Conservation (phyloP, 116 monocot species). For the Phalaenopsis hybrid region DNA sequence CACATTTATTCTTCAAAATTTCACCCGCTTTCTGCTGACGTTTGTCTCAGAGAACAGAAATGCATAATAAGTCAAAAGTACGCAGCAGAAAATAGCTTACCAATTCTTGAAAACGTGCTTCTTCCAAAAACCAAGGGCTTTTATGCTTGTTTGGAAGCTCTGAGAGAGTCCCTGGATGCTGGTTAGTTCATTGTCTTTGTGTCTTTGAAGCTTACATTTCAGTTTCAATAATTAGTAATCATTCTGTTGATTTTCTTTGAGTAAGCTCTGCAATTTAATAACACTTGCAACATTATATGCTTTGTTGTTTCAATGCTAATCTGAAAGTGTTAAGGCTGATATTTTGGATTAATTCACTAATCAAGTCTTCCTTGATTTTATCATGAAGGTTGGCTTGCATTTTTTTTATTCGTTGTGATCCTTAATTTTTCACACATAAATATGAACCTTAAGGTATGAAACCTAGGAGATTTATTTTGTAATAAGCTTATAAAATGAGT, state of each 20-base stretch:
- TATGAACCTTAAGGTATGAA: too few relatives aligned
- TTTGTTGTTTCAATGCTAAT: conserved; percentile 7
- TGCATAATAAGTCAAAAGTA: conserved; percentile 77
- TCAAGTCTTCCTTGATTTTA: background rate
- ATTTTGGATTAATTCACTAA: background rate
- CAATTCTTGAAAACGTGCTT: conserved; percentile 71
- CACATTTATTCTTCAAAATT: conserved; percentile 10
- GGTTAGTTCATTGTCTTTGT: conserved; percentile 26
- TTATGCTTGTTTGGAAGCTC: conserved; percentile 51
- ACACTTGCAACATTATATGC: background rate
- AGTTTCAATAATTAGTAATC: background rate
- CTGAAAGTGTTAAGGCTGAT: background rate
- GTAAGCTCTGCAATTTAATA: background rate
- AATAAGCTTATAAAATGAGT: too few relatives aligned
- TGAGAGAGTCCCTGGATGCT: conserved; percentile 73
- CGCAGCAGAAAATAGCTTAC: conserved; percentile 79
- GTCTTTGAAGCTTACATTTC: conserved; percentile 8
- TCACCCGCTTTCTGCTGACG: background rate
- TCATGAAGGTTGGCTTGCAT: background rate
- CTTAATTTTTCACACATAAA: too few relatives aligned
- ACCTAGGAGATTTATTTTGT: too few relatives aligned
- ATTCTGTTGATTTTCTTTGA: background rate
- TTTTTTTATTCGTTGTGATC: too few relatives aligned
- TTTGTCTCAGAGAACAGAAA: conserved; percentile 66
- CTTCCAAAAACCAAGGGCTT: conserved; percentile 95